Percentiles rank a stretch among this genome's conserved stretches.
phyloP scores from a whole-genome alignment of 176 grass and related monocot species.

The Lolium rigidum region DNA sequence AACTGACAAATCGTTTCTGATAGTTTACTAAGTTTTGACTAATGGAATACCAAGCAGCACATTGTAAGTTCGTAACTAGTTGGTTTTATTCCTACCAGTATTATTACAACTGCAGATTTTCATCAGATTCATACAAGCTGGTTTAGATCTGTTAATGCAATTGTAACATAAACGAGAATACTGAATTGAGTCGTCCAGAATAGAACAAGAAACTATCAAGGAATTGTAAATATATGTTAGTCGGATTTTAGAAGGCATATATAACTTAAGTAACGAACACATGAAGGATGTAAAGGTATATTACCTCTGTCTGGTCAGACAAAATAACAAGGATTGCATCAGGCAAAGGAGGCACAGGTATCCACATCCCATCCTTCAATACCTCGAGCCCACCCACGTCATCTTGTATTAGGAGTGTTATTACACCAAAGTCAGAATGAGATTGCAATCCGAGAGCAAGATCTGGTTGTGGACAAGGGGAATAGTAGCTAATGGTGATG shows the following conservation, averaged over 20 bases:
- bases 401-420: too few species aligned
- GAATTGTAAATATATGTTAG: background rate
- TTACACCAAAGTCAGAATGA: too few species aligned
- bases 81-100: background rate
- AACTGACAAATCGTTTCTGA: background rate
- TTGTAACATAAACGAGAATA: background rate
- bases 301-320: too few species aligned
- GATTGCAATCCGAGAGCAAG: too few species aligned
- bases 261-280: too few species aligned
- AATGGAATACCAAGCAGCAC: background rate
- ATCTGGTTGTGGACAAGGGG: too few species aligned
- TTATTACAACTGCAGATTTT: background rate
- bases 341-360: too few species aligned
- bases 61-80: background rate
- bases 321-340: too few species aligned
- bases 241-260: background rate
- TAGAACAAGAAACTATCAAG: too few species aligned
- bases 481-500: conserved; percentile 93
- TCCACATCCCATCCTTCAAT: too few species aligned
- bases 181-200: background rate
- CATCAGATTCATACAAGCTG: background rate
- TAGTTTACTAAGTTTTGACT: background rate
- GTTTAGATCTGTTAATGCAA: background rate
- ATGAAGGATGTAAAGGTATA: too few species aligned
- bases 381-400: too few species aligned